A percentile compares a stretch with the other conserved stretches of the same genome.
These are phyloP conservation scores for Cordyceps farinosa DNA, from an alignment of 2,329 filamentous ascomycete genomes.

Conservation along the genomic window DNA sequence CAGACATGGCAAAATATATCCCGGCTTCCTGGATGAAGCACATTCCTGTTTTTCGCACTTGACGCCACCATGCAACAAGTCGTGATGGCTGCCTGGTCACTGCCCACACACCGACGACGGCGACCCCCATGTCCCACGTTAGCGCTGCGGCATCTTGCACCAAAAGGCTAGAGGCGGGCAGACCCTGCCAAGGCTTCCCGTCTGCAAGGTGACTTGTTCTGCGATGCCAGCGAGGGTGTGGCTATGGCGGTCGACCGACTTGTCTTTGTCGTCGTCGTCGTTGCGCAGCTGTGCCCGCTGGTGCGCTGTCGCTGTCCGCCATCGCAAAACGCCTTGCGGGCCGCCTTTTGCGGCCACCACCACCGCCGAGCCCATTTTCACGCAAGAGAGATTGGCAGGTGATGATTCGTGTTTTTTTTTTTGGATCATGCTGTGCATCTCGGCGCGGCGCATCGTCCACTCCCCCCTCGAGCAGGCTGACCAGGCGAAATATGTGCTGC, in stretches of 20 bases:
- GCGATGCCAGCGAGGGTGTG: not conserved
- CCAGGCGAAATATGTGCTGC: not conserved
- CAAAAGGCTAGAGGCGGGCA: not conserved
- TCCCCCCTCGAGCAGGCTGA: not conserved
- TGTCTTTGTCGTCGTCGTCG: too few species aligned
- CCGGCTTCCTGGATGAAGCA: not conserved
- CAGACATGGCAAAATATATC: not conserved
- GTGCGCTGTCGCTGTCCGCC: not conserved
- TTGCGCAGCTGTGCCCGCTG: not conserved
- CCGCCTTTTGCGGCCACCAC: not conserved
- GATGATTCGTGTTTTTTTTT: not conserved
- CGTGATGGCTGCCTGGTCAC: constrained; percentile 10
- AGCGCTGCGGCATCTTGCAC: not conserved
- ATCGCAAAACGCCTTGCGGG: constrained; percentile 9
- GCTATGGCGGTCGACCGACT: not conserved
- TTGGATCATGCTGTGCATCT: not conserved
- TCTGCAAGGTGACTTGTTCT: constrained; percentile 13
- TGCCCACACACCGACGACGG: not conserved
- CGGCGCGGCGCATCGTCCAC: not conserved
- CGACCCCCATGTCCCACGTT: not conserved
- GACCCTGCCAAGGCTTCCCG: not conserved
- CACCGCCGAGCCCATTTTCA: not conserved
- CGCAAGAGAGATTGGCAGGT: not conserved
- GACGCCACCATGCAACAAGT: not conserved
- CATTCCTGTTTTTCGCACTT: not conserved